phyloP scores from a whole-genome alignment of 1,284 basidiomycete genomes.

The Marasmius tenuissimus region DNA sequence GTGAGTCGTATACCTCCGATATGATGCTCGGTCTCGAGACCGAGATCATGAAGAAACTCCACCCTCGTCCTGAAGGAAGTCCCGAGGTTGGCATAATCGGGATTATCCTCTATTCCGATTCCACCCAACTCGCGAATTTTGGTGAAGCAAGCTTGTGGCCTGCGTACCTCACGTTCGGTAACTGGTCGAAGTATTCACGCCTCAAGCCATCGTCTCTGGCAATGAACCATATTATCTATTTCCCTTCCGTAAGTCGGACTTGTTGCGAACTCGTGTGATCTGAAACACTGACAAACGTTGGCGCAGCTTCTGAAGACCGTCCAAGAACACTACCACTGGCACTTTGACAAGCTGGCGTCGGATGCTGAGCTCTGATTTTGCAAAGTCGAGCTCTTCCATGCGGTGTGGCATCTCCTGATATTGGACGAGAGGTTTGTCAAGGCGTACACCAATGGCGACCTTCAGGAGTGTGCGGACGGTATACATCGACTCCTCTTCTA shows the following conservation, averaged over 20 bases:
- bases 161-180: constrained; percentile 28
- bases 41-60: neutral
- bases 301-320: constrained; percentile 18
- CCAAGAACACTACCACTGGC: constrained; percentile 20
- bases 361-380: constrained; percentile 23
- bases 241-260: no score
- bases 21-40: neutral
- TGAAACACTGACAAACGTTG: no score
- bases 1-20: constrained; percentile 3
- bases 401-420: constrained; percentile 26
- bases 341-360: constrained; percentile 16
- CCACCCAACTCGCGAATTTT: constrained; percentile 30
- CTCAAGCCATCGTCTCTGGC: constrained; percentile 16
- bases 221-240: constrained; percentile 20
- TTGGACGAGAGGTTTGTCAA: constrained; percentile 26
- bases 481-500: constrained; percentile 23
- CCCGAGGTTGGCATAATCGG: constrained; percentile 2
- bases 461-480: constrained; percentile 29
- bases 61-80: neutral
- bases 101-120: constrained; percentile 17
- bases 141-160: constrained; percentile 29
- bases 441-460: constrained; percentile 29
- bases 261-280: no score
- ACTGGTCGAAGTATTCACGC: constrained; percentile 26
- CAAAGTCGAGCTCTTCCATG: constrained; percentile 31